Evolutionary conservation across 352 stramenopile species (phyloP), one percentile per base, ranked within the genome.

Genomic region (Phytophthora melonis): DNA sequence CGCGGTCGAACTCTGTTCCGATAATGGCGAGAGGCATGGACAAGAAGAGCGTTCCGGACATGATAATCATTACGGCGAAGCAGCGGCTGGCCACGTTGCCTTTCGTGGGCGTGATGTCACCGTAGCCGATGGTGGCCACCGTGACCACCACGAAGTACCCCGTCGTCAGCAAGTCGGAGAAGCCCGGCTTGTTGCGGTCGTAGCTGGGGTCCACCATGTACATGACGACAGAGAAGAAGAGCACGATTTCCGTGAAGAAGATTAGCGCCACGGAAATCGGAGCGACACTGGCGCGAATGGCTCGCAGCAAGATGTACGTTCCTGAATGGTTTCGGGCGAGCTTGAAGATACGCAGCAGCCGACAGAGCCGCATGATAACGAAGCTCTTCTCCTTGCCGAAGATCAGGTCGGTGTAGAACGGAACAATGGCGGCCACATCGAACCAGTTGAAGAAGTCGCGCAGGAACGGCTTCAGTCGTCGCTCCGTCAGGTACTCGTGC

Each of bases 1-100:
- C 88, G 25, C 85, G 83, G 43, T 94, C 86, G 47, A 94, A 95
- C 66, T 95, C 88, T 1, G 86, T 95, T 49, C 88, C 88, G 68
- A 95, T 93, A 83, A 95, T 95, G 45, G 88, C 88, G 34, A 95
- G 80, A 61, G 88, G 88, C 87, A 95, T 95, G 54, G 88, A 93
- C 56, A 95, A 77, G 66, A 95, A 95, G 32, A 95, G 77, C 18
- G 88, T 93, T 14, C 88, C 88, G 23, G 87, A 91, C 83, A 95
- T 91, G 67, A 95, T 95, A 60, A 92, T 91, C 83, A 95, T 90
- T 21, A 94, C 82, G 9, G 87, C 80, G 55, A 89, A 92, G 30
- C 86, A 74, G 0, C 83, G 80, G 9, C 83, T 84, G 47, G 81
- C 74, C 53, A 91, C 84, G 62, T 94, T 94, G 39, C 85, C 85